Percentiles rank a stretch among this genome's conserved stretches.
Evolutionary conservation across 192 early-diverging fungal species (phyloP).

Genomic region (Backusella australiensis): DNA sequence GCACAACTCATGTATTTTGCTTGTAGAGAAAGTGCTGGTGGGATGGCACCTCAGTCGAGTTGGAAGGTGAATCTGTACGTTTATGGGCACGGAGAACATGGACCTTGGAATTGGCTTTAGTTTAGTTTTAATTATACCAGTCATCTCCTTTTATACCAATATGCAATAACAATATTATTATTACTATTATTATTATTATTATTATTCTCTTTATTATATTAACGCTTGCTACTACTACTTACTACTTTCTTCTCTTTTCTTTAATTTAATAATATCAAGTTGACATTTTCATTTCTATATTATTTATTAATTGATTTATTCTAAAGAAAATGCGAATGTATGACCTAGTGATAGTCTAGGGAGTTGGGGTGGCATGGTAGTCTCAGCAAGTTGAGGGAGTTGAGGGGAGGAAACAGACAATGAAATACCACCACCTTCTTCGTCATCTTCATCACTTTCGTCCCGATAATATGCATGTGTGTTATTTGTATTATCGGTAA

Average conservation of each 20-base stretch:
- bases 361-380: not conserved
- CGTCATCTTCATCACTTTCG: conserved; percentile 4
- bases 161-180: not conserved
- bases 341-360: not conserved
- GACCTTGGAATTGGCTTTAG: conserved; percentile 74
- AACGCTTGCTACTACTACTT: not conserved
- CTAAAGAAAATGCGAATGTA: conserved; percentile 8
- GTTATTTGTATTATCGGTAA: not conserved
- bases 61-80: conserved; percentile 51
- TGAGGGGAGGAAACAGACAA: not conserved
- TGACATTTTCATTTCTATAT: not conserved
- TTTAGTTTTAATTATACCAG: conserved; percentile 32
- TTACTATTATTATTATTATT: not conserved
- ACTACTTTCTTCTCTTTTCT: not conserved
- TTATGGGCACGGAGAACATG: conserved; percentile 80
- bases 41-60: conserved; percentile 70
- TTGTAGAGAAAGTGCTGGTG: conserved; percentile 79
- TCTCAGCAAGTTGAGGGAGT: not conserved
- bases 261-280: conserved; percentile 4
- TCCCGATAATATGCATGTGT: not conserved
- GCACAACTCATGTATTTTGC: not conserved
- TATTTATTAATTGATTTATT: not conserved
- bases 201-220: not conserved
- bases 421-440: not conserved
- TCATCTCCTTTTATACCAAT: conserved; percentile 5